A percentile compares a stretch with the other conserved stretches of the same genome.
These are phyloP conservation scores for Fusarium papillatum DNA, from an alignment of 2,329 filamentous ascomycete species.

Conservation along the genomic window DNA sequence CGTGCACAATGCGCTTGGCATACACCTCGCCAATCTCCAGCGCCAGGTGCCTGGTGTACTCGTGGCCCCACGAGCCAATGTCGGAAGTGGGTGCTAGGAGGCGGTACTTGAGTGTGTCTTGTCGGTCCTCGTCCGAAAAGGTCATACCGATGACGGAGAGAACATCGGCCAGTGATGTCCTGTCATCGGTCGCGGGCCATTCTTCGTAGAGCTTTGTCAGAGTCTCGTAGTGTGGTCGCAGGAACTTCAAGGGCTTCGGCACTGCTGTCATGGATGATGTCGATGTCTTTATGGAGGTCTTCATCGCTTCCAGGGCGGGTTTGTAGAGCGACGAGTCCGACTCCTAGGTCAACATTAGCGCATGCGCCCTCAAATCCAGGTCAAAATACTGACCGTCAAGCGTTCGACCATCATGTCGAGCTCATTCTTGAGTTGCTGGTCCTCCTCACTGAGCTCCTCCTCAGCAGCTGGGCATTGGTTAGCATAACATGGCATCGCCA, in stretches of 20 bases:
- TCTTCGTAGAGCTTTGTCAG: conserved; percentile 90
- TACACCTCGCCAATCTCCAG: conserved; percentile 97
- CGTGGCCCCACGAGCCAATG: conserved; percentile 97
- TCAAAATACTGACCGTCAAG: conserved; percentile 75
- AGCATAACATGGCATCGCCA: conserved; percentile 34
- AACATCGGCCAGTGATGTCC: conserved; percentile 93
- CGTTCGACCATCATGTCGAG: conserved; percentile 98
- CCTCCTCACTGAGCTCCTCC: conserved; percentile 97
- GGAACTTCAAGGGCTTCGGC: conserved; percentile 97
- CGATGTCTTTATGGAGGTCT: conserved; percentile 98
- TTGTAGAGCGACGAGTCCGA: conserved; percentile 90
- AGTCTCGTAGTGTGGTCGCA: conserved; percentile 95
- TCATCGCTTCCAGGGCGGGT: conserved; percentile 94
- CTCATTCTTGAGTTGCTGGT: conserved; percentile 98
- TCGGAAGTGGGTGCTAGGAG: conserved; percentile 91
- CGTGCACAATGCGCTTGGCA: conserved; percentile 86
- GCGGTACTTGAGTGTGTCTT: conserved; percentile 97
- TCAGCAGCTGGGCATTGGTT: conserved; percentile 53
- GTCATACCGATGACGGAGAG: conserved; percentile 99
- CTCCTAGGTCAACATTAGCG: conserved; percentile 70
- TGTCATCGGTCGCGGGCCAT: conserved; percentile 88
- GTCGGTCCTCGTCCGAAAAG: conserved; percentile 94
- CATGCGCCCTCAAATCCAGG: background rate
- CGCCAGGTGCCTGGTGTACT: conserved; percentile 96
- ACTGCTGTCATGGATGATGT: conserved; percentile 99